Evolutionary conservation across 2,329 filamentous ascomycete genomes (phyloP), one percentile per base, ranked within the genome.

Genomic region (Trichophyton benhamiae): DNA sequence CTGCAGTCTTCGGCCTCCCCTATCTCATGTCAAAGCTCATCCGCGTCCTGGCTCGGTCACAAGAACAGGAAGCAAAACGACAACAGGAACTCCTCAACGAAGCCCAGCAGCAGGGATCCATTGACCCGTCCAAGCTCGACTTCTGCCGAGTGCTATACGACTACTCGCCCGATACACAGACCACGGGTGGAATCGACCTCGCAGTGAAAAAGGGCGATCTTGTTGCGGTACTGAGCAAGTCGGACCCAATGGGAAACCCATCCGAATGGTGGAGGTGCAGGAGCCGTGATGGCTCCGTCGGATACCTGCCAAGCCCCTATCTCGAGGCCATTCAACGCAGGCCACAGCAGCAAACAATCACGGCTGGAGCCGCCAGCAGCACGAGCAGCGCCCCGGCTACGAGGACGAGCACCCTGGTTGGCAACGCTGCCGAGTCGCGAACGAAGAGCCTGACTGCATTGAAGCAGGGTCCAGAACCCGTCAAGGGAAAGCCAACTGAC

Each of bases 21-120:
- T 99, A 96, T 73, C 81, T 99, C 57, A 96, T 99, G 91, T 87
- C 88, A 76, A 99, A 96, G 77, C 83, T 96, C 67, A 97, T 99
- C 72, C 86, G 85, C 70, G 82, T 89, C 0, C 81, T 99, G 44
- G 90, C 91, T 15, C 84, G 87, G 41, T 87, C 86, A 3, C 89
- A 94, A 70, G 90, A 96, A 75, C 88, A 92, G 70, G 88, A 95
- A 74, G 77, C 69, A 70, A 77, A 63, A 69, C 78, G 74, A 57
- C 72, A 74, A 57, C 78, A 80, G 63, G 78, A 80, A 57, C 75
- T 79, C 63, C 71, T 80, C 64, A 77, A 83, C 63, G 76, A 80
- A 25, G 77, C 66, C 13, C 63, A 67, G 4, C 74, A 73, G 53
- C 72, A 75, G 53, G 72, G 70, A 60, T 78, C 84, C 2, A 77